phyloP scores from a whole-genome alignment of 2,329 filamentous ascomycete genomes.

The Colletotrichum cereale region DNA sequence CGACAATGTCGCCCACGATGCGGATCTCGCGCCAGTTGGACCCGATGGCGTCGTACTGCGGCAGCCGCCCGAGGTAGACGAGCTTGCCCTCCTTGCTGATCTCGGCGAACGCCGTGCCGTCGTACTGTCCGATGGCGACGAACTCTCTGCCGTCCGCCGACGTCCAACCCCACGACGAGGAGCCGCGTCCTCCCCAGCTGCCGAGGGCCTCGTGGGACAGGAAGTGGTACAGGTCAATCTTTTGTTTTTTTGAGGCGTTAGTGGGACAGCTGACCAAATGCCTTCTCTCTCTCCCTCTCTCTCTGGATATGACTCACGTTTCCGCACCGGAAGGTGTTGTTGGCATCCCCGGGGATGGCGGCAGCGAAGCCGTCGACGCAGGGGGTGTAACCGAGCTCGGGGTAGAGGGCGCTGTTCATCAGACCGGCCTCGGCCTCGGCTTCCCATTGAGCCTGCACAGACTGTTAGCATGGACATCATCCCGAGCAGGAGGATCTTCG shows the following conservation, averaged over 20 bases:
- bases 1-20: constrained; percentile 52
- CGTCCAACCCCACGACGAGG: constrained; percentile 66
- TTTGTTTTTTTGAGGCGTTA: neutral
- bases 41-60: constrained; percentile 58
- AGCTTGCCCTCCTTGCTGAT: constrained; percentile 63
- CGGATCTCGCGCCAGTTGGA: constrained; percentile 67
- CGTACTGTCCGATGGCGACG: constrained; percentile 65
- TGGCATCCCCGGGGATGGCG: constrained; percentile 58
- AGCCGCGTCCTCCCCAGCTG: constrained; percentile 49
- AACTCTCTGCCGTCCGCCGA: constrained; percentile 66
- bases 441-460: constrained; percentile 48
- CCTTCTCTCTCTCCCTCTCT: neutral
- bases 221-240: constrained; percentile 54
- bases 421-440: constrained; percentile 49
- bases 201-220: constrained; percentile 52
- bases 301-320: constrained; percentile 50
- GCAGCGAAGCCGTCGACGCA: constrained; percentile 59
- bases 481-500: neutral
- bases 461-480: neutral
- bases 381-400: constrained; percentile 52
- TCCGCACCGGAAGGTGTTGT: constrained; percentile 62
- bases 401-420: constrained; percentile 52
- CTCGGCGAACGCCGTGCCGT: constrained; percentile 67
- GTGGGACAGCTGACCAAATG: neutral
- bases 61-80: constrained; percentile 65